A percentile compares a stretch with the other conserved stretches of the same genome.
phyloP scores from a whole-genome alignment of 352 stramenopile species.

The Pythium rhizo-oryzae region DNA sequence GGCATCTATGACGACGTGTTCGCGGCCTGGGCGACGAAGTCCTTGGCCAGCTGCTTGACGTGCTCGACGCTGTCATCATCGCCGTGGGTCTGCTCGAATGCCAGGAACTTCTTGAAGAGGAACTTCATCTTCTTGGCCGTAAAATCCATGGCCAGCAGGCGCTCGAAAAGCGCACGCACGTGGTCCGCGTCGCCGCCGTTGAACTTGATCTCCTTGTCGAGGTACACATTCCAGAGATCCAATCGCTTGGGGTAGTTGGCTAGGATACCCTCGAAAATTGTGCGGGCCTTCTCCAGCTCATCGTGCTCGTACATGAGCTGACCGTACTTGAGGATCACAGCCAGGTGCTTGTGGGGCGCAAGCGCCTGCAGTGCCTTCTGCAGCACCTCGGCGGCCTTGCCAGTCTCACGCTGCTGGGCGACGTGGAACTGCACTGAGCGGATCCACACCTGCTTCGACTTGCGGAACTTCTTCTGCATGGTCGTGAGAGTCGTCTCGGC shows the following conservation, averaged over 20 bases:
- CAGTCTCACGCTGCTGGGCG: slow-evolving; percentile 35
- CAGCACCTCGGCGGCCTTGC: slow-evolving; percentile 71
- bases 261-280: slow-evolving; percentile 95
- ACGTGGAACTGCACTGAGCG: slow-evolving; percentile 88
- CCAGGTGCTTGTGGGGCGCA: slow-evolving; percentile 93
- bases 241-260: slow-evolving; percentile 96
- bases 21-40: slow-evolving; percentile 88
- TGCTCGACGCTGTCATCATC: slow-evolving; percentile 83
- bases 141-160: slow-evolving; percentile 93
- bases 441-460: slow-evolving; percentile 91
- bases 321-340: slow-evolving; percentile 95
- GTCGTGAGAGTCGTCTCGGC: slow-evolving; percentile 75
- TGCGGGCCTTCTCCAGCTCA: slow-evolving; percentile 93
- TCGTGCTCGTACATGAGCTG: slow-evolving; percentile 95
- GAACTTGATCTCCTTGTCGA: slow-evolving; percentile 98
- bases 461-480: slow-evolving; percentile 93
- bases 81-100: slow-evolving; percentile 94
- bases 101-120: slow-evolving; percentile 97
- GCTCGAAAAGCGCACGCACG: slow-evolving; percentile 92
- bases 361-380: slow-evolving; percentile 93
- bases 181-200: slow-evolving; percentile 65
- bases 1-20: slow-evolving; percentile 15
- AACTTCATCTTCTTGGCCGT: slow-evolving; percentile 98
- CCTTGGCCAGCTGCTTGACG: slow-evolving; percentile 95
- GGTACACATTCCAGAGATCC: slow-evolving; percentile 96